A percentile compares a stretch with the other conserved stretches of the same genome.
Conservation (phyloP, 805 yeast genomes). For the Lipomyces mesembrius region DNA sequence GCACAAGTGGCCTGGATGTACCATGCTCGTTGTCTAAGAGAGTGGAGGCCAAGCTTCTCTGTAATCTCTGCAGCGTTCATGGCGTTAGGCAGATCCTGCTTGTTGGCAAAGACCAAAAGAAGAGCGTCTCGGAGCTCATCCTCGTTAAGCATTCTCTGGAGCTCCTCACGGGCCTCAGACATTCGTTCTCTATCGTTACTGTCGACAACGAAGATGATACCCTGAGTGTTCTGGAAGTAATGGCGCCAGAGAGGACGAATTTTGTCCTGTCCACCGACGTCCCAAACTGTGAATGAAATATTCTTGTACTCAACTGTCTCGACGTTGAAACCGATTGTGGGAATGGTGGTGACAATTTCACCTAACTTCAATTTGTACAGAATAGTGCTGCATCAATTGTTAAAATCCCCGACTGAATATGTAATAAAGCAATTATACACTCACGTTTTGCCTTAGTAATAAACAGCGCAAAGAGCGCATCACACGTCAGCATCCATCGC, state of each 20-base stretch:
- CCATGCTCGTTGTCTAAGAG: constrained; percentile 76
- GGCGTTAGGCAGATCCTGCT: constrained; percentile 76
- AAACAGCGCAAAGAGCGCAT: not conserved
- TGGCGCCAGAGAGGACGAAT: constrained; percentile 94
- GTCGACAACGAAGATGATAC: constrained; percentile 88
- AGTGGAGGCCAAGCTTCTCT: constrained; percentile 65
- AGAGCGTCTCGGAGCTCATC: constrained; percentile 81
- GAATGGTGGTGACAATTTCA: constrained; percentile 70
- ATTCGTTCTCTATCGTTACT: constrained; percentile 73
- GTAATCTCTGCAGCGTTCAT: constrained; percentile 80
- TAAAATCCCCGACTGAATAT: not conserved
- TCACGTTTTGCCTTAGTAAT: constrained; percentile 34
- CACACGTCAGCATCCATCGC: not conserved
- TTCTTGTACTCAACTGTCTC: constrained; percentile 83
- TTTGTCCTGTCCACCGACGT: constrained; percentile 94
- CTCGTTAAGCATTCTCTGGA: constrained; percentile 77
- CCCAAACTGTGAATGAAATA: constrained; percentile 88
- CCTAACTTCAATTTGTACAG: constrained; percentile 64
- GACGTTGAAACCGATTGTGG: constrained; percentile 72
- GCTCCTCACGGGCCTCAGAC: constrained; percentile 76
- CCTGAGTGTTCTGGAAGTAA: constrained; percentile 90
- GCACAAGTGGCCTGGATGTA: constrained; percentile 92
- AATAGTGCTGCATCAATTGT: constrained; percentile 53
- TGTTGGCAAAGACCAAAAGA: constrained; percentile 83
- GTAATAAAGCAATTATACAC: constrained; percentile 4